Evolutionary conservation across 2,329 filamentous ascomycete genomes (phyloP).

Genomic region (Colletotrichum eleusines): DNA sequence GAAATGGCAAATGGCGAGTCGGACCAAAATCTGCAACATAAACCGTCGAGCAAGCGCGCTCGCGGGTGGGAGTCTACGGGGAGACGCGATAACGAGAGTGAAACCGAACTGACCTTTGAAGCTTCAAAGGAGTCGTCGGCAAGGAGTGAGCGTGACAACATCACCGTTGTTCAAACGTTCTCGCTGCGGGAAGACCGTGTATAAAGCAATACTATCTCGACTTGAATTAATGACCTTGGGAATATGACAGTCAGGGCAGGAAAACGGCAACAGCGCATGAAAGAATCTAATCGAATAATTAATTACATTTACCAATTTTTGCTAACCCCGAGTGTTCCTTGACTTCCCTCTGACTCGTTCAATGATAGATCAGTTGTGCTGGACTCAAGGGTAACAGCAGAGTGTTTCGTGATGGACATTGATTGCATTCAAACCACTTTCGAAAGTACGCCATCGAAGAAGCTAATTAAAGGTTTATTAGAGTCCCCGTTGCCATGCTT

Average conservation of each 20-base stretch:
- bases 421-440: too few relatives aligned
- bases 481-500: too few relatives aligned
- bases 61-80: slow-evolving; percentile 36
- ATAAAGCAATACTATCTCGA: too few relatives aligned
- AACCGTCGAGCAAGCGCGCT: slow-evolving; percentile 26
- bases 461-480: too few relatives aligned
- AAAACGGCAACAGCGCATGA: not conserved
- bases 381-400: too few relatives aligned
- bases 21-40: slow-evolving; percentile 8
- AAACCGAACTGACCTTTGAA: slow-evolving; percentile 40
- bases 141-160: slow-evolving; percentile 31
- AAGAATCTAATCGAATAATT: not conserved
- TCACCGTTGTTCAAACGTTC: slow-evolving; percentile 34
- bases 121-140: slow-evolving; percentile 32
- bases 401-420: too few relatives aligned
- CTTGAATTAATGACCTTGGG: slow-evolving; percentile 5
- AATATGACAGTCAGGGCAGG: not conserved
- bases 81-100: slow-evolving; percentile 39
- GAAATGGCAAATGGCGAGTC: slow-evolving; percentile 28
- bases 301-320: too few relatives aligned
- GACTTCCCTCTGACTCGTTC: not conserved
- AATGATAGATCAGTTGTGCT: not conserved
- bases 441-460: too few relatives aligned
- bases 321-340: not conserved
- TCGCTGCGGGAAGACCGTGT: slow-evolving; percentile 31